A percentile compares a stretch with the other conserved stretches of the same genome.
Evolutionary conservation across 2,329 filamentous ascomycete species (phyloP).

Genomic region (Aureobasidium musti): DNA sequence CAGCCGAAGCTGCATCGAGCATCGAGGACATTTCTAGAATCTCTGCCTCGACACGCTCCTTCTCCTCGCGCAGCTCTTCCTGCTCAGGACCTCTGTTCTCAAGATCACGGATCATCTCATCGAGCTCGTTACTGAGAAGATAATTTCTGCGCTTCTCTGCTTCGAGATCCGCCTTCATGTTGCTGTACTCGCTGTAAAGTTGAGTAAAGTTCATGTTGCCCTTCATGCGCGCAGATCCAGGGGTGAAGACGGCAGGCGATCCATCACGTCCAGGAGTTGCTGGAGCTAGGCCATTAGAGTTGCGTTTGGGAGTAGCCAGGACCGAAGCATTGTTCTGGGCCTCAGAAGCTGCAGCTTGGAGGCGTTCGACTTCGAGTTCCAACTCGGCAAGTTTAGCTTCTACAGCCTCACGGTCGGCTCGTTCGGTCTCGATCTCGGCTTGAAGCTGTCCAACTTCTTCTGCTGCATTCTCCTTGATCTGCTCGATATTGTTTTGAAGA

Average conservation of each 20-base stretch:
- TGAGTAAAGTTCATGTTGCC: slow-evolving; percentile 62
- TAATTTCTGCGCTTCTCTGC: slow-evolving; percentile 73
- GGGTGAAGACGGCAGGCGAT: slow-evolving; percentile 45
- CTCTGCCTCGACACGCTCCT: slow-evolving; percentile 76
- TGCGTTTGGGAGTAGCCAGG: slow-evolving; percentile 55
- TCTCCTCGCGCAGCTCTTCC: slow-evolving; percentile 79
- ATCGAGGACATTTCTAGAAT: slow-evolving; percentile 76
- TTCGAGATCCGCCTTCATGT: slow-evolving; percentile 69
- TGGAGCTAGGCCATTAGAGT: slow-evolving; percentile 49
- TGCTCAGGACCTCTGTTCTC: slow-evolving; percentile 87
- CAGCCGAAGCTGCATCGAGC: slow-evolving; percentile 77
- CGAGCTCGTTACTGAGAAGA: slow-evolving; percentile 73
- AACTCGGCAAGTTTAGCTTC: slow-evolving; percentile 66
- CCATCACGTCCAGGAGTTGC: slow-evolving; percentile 29
- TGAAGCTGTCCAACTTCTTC: slow-evolving; percentile 55
- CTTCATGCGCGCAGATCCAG: slow-evolving; percentile 56
- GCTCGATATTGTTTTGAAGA: slow-evolving; percentile 64
- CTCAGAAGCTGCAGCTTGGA: slow-evolving; percentile 49
- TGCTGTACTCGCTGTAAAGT: slow-evolving; percentile 63
- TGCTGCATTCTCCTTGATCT: slow-evolving; percentile 67
- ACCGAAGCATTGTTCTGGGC: slow-evolving; percentile 34
- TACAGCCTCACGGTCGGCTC: slow-evolving; percentile 61
- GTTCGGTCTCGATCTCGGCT: slow-evolving; percentile 54
- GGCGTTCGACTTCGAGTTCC: slow-evolving; percentile 62
- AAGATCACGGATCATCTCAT: slow-evolving; percentile 81